Evolutionary conservation across 2,329 filamentous ascomycete species (phyloP).

Genomic region (Apiospora koreana): DNA sequence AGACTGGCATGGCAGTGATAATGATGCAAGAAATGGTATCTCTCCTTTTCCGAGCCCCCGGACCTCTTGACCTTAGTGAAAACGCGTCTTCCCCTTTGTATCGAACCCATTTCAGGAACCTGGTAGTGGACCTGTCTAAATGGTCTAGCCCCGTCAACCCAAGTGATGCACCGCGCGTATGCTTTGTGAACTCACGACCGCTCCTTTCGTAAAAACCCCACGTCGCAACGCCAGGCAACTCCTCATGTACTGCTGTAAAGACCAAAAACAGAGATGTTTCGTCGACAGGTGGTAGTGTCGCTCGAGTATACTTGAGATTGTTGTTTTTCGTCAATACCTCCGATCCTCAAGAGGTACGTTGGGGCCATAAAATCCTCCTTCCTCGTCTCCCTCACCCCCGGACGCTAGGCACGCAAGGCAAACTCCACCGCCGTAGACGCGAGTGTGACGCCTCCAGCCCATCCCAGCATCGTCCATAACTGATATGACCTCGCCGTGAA

Average conservation of each 20-base stretch:
- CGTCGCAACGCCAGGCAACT: neutral
- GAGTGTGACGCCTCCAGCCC: slow-evolving; percentile 59
- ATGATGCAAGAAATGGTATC: slow-evolving; percentile 8
- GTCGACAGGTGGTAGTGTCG: neutral
- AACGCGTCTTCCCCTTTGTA: neutral
- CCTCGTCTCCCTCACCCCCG: slow-evolving; percentile 37
- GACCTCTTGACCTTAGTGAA: neutral
- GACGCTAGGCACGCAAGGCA: slow-evolving; percentile 57
- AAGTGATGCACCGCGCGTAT: neutral
- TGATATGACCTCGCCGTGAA: slow-evolving; percentile 53
- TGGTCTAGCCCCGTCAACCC: neutral
- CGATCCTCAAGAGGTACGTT: slow-evolving; percentile 55
- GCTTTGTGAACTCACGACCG: neutral
- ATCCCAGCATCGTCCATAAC: slow-evolving; percentile 48
- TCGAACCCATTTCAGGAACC: neutral
- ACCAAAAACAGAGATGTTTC: neutral
- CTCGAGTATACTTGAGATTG: neutral
- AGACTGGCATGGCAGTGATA: neutral
- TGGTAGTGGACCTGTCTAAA: neutral
- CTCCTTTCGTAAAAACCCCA: neutral
- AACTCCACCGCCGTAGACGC: slow-evolving; percentile 59
- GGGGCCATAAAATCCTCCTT: slow-evolving; percentile 54
- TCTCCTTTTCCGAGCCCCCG: neutral
- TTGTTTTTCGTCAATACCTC: slow-evolving; percentile 31
- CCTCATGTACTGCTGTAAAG: neutral